phyloP scores from a whole-genome alignment of 2,329 filamentous ascomycete genomes.

The Chaetomium globosum region DNA sequence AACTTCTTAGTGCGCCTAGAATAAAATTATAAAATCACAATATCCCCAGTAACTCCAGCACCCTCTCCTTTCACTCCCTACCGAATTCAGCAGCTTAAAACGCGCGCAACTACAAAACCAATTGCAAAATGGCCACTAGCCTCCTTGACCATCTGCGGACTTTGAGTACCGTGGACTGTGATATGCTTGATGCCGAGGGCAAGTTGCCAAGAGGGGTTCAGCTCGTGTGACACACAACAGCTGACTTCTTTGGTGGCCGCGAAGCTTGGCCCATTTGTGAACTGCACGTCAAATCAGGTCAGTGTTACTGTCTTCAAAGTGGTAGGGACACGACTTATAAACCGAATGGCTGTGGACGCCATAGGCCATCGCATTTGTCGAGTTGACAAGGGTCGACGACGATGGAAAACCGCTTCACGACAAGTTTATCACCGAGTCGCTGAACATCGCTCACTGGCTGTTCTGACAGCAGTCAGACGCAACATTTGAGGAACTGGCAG shows the following conservation, averaged over 20 bases:
- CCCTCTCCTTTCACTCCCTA: neutral
- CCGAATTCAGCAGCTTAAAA: neutral
- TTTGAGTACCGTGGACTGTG: conserved; percentile 53
- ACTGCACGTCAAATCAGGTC: conserved; percentile 60
- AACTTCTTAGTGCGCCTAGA: neutral
- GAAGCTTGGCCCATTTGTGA: conserved; percentile 52
- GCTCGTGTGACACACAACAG: neutral
- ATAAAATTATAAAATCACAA: neutral
- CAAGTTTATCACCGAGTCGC: conserved; percentile 44
- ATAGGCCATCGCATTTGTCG: conserved; percentile 54
- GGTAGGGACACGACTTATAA: conserved; percentile 4
- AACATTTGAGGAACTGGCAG: conserved; percentile 52
- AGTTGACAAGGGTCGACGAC: conserved; percentile 44
- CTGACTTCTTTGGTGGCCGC: conserved; percentile 46
- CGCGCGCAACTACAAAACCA: neutral
- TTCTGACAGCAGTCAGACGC: conserved; percentile 42
- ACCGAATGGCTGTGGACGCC: neutral
- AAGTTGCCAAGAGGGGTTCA: neutral
- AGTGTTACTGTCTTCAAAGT: conserved; percentile 5
- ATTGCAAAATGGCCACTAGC: conserved; percentile 24
- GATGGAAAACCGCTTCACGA: conserved; percentile 45
- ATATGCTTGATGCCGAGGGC: conserved; percentile 55
- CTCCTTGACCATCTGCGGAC: conserved; percentile 50
- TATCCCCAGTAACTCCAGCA: neutral
- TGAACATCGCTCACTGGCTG: conserved; percentile 42